Base-by-base conservation (phyloP, 2,329 filamentous ascomycete genomes). In the Sporothrix globosa region DNA sequence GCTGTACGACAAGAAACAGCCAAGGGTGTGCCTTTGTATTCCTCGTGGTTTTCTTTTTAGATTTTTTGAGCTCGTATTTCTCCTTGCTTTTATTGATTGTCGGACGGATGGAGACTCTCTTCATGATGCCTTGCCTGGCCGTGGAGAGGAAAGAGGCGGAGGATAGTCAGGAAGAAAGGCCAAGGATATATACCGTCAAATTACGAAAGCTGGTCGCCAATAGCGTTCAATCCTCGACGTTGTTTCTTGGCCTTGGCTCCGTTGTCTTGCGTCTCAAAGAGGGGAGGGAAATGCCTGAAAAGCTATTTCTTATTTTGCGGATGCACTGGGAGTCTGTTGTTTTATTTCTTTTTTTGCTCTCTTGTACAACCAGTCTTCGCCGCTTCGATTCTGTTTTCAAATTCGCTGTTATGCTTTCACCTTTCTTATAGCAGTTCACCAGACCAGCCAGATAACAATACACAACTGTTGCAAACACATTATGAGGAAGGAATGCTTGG, bases 391-490 rank as follows among this genome's bases (percentile, higher is more conserved):
- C 27, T 34, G 34, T 48, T 63, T 48, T 46, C 58, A 9, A 61
- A 44, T 19, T 17, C 14, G 24, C n/a, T 34, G 27, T 44, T 46
- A 5, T 13, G 5, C 17, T 30, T 13, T 30, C 17, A 6, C 56
- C 19, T 13, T 34, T 27, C 5, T 41, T 39, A 44, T 24, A 19
- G 67, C 54, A 69, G 54, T 39, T 61, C 44, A 69, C 44, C 67
- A 69, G 34, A 53, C 67, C 44, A 69, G 67, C 30, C 56, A 69
- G 46, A 53, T 21, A 69, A 58, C 58, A 63, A 61, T 46, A 68
- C 54, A 69, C 44, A 39, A 27, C 56, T 41, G 67, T 44, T 69
- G 24, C 46, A 44, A 67, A 44, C 27, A 48, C 10, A 27, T n/a
- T 19, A n/a, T 50, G 48, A 3, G 2, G 4, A 50, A 50, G 19